Evolutionary conservation across 345 rosid genomes (phyloP), one percentile per base, ranked within the genome.

Genomic region (Eucalyptus lansdowneana): DNA sequence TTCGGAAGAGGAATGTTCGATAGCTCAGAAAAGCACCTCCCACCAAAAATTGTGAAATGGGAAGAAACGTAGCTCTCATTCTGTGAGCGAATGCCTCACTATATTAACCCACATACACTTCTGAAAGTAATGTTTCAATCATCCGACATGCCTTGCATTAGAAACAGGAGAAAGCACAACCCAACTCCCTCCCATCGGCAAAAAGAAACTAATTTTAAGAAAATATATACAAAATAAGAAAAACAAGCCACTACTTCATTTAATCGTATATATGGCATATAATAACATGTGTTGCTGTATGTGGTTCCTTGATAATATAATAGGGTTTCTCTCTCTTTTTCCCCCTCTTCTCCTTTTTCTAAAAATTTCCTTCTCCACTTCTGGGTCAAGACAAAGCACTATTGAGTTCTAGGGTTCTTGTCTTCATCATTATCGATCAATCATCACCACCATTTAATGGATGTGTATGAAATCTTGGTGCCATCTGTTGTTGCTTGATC

Each of bases 111-210:
- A 88, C 56, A 88, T 80, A 80, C 53, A 53, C 50, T 62, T 40
- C 54, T 53, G 92, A 90, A 92, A 92, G 91, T 87, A 91, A 94
- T 90, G 31, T 92, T 86, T 87, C 91, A 83, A 87, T 91, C 87
- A 88, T 88, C 88, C 45, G 80, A 88, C 91, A 85, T 58, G 53
- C 87, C 87, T 69, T 87, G 88, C 88, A 76, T 17, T 80, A 50
- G 58, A 88, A 91, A 86, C 80, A 90, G 88, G 88, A 90, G 83
- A 89, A 87, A 91, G 45, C 88, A 49, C 89, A 88, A 90, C 87
- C 42, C 76, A 53, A 45, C 44, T 54, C 86, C 67, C 87, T 62
- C 24, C 34, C 17, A 88, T 83, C 62, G 65, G 83, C 7, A 50
- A 88, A 72, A 88, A 50, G 88, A 58, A 53, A 21, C n/a, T 6